Evolutionary conservation across 2,329 filamentous ascomycete genomes (phyloP), one percentile per base, ranked within the genome.

Genomic region (Arthrinium puccinioides): DNA sequence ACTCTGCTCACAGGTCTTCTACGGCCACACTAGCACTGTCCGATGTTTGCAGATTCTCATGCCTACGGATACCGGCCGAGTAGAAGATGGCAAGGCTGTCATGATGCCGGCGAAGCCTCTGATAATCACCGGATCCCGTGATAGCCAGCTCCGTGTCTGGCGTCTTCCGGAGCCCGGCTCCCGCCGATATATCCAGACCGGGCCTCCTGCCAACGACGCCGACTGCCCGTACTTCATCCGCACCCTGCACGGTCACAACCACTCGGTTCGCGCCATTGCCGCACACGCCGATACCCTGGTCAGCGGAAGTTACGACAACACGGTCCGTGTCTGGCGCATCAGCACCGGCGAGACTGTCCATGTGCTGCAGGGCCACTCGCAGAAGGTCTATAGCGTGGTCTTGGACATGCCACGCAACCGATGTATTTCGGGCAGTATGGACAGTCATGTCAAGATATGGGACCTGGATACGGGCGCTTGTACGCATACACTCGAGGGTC

Each of bases 341-440:
- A 97, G 89, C 38, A 98, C 88, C 0, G 92, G 92, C 33, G 89
- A 97, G 54, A 78, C 84, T 7, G 58, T 92, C 4, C 87, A 95
- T 53, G 79, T 87, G 10, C 70, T 98, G 5, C 79, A 84, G 43
- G 92, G 92, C 1, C 92, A 98, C 56, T 76, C 78, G 0, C 82
- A 90, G 57, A 97, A 98, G 59, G 92, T 98, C 0, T 98, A 98
- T 59, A 96, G 89, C 43, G 92, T 98, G 8, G 92, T 98, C 8
- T 69, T 97, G 16, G 92, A 98, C 53, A 84, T 88, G 48, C 81
- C 84, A 51, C 84, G 92, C 41, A 94, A 94, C 54, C 84, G 90
- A 27, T 98, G 92, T 62, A 97, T 98, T 45, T 96, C 89, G 45
- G 92, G 92, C 10, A 95, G 89, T 6, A 98, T 98, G 92, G 92